Base-by-base conservation (phyloP, 1,284 basidiomycete genomes). In the Meripilus lineatus region DNA sequence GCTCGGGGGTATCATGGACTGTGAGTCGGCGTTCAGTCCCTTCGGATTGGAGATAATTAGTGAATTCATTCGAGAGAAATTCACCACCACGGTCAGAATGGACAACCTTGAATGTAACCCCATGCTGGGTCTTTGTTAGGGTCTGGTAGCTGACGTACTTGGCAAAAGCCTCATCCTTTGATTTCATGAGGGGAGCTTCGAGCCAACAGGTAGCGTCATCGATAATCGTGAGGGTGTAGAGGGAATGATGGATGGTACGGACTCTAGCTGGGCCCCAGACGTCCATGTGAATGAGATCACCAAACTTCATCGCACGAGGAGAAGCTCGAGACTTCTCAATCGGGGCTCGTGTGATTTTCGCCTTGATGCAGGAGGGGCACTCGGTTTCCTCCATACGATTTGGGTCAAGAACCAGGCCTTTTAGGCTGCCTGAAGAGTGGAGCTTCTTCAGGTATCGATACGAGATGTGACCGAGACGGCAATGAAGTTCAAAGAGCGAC, bases 201-300 rank as follows among this genome's bases (percentile, higher is more conserved):
- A 52, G 48, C 13, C 47, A 42, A 15, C 55, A 44, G 8, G 47
- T 49, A 1, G 35, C 20, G 42, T 62, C 56, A 36, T 64, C 57
- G 4, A 53, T 58, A 48, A 59, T 60, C 5, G 50, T 54, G 20
- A 59, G 46, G 37, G 48, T 59, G 39, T 65, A 65, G 6, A 40
- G 28, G 7, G 46, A 38, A 2, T 53, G 41, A 5, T 55, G 51
- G n/a, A 59, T 46, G 1, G 63, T 58, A 25, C 51, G 32, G 5
- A 61, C 51, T 6, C 40, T 44, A 10, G 67, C 44, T 24, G 62
- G 60, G 13, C 67, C 68, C 68, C 67, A 69, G 1, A 70, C 38
- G 41, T 72, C 66, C 0, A 56, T 56, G 43, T 69, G 63, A 10
- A 69, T 50, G 14, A 58, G 54, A n/a, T 65, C 58, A 11, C 66